Percentiles rank a stretch among this genome's conserved stretches.
These are phyloP conservation scores for Ogataea methanolica DNA, from an alignment of 805 yeast species.

Conservation along the genomic window DNA sequence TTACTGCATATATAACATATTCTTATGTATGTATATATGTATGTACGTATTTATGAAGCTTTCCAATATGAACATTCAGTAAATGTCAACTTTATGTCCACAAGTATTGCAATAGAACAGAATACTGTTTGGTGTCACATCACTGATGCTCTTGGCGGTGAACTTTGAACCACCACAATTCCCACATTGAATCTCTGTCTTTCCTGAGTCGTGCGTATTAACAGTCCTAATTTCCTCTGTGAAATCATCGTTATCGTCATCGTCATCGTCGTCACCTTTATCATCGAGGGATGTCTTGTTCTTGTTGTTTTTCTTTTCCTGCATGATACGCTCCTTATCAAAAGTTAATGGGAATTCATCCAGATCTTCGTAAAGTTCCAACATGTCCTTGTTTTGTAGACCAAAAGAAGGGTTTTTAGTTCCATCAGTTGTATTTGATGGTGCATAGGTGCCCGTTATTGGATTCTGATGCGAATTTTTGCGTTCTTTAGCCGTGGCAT, in stretches of 20 bases:
- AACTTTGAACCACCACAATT: slow-evolving; percentile 21
- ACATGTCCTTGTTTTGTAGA: too few relatives aligned
- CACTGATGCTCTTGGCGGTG: slow-evolving; percentile 20
- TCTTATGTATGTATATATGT: background rate
- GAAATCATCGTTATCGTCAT: background rate
- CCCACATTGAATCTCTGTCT: slow-evolving; percentile 16
- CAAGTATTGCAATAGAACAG: slow-evolving; percentile 26
- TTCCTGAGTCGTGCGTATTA: slow-evolving; percentile 3
- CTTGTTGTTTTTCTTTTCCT: too few relatives aligned
- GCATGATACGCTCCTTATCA: too few relatives aligned
- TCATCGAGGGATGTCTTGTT: background rate
- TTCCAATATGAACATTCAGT: background rate
- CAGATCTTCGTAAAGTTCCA: too few relatives aligned
- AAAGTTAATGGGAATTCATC: too few relatives aligned
- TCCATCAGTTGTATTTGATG: background rate
- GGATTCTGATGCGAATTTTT: background rate
- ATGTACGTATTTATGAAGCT: background rate
- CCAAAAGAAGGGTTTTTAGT: too few relatives aligned
- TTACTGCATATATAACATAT: background rate
- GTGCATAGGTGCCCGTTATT: background rate
- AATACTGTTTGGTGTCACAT: slow-evolving; percentile 13
- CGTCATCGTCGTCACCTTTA: background rate
- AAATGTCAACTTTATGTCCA: slow-evolving; percentile 17
- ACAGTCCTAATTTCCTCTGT: slow-evolving; percentile 1
- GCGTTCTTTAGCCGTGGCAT: background rate